Base-by-base conservation (phyloP, 2,329 filamentous ascomycete genomes). In the Rutstroemia sp. region DNA sequence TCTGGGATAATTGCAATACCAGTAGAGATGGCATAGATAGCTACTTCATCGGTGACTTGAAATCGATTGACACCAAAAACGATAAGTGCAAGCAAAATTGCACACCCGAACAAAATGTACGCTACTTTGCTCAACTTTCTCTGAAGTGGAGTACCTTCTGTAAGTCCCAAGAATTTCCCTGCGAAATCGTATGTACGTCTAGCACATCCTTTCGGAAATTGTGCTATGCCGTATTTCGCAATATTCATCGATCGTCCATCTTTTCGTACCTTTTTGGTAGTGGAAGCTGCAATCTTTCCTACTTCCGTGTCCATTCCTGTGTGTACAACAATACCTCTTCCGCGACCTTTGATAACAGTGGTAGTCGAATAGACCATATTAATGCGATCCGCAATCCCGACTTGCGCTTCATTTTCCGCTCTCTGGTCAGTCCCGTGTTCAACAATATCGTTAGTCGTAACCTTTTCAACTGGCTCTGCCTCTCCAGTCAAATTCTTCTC, bases 401-500 rank as follows among this genome's bases (percentile, higher is more conserved):
- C 73, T 54, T 69, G 59, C 8, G 58, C 63, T 57, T 68, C 68
- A 64, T 84, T 82, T 14, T 57, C 64, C 10, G 66, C 67, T 34
- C 56, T 59, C 3, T 57, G 51, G 17, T 61, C 54, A 1, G 63
- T 56, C 1, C 63, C 66, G 1, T 65, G 64, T 2, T 67, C 54
- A 7, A 71, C 69, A 58, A 77, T 73, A 42, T 76, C 72, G 50
- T 71, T 70, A 23, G 74, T 69, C 17, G 73, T 84, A 64, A 80
- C 85, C 74, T 97, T 99, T 66, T 91, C 84, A 2, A 55, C 52
- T 0, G 92, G 92, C 79, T 96, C 92, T 1, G 92, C 88, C 74
- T 99, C 94, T 59, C 94, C 94, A 2, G 94, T 99, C 51, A 99
- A 90, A 89, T 96, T 97, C 69, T 90, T 95, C 74, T 99, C 94